These are phyloP conservation scores for Daldinia sp. DNA, from an alignment of 2,329 filamentous ascomycete species.

Conservation along the genomic window DNA sequence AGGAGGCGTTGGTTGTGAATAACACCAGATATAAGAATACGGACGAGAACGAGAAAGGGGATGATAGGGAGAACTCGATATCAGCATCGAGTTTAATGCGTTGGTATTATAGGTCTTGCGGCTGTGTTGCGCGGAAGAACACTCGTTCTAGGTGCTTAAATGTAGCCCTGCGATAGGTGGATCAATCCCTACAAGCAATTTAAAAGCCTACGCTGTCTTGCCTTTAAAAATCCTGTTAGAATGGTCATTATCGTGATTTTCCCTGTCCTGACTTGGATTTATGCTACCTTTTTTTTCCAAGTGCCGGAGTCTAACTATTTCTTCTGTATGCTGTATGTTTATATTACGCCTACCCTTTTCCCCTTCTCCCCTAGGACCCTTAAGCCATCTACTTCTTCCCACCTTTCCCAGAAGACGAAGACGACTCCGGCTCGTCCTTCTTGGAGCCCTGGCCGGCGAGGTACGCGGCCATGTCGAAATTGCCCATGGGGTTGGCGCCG, in stretches of 20 bases:
- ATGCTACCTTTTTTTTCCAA: not conserved
- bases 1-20: conserved; percentile 13
- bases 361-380: not conserved
- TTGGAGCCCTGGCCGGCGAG: conserved; percentile 63
- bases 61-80: not conserved
- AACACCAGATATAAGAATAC: not conserved
- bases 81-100: not conserved
- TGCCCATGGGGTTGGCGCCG: conserved; percentile 56
- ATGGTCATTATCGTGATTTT: not conserved
- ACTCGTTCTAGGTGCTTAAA: not conserved
- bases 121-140: not conserved
- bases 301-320: not conserved
- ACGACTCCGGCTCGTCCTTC: conserved; percentile 49
- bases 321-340: not conserved
- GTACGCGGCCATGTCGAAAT: conserved; percentile 71
- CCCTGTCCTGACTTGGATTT: not conserved
- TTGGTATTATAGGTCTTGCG: not conserved
- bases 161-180: not conserved
- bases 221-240: not conserved
- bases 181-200: not conserved
- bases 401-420: conserved; percentile 46
- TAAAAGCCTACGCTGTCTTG: too few species aligned
- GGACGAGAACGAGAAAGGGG: not conserved
- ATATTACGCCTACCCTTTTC: not conserved
- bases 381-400: conserved; percentile 48